Percentiles rank a stretch among this genome's conserved stretches.
These are phyloP conservation scores for Auriscalpium vulgare DNA, from an alignment of 768 basidiomycete species.

Conservation along the genomic window DNA sequence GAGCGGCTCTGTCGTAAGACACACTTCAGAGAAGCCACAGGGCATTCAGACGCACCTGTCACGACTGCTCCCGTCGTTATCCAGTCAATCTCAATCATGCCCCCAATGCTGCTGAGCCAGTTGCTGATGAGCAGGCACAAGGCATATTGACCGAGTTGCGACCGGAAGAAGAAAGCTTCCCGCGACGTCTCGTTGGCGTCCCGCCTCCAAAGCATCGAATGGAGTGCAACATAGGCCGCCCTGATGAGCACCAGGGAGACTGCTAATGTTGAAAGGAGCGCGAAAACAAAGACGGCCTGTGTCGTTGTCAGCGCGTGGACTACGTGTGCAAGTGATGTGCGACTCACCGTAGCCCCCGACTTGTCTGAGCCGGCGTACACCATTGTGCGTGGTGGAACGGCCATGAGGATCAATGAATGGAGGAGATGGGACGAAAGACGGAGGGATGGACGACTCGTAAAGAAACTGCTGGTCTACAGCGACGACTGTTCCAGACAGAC, in stretches of 20 bases:
- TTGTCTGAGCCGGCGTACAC: neutral
- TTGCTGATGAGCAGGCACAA: slow-evolving; percentile 55
- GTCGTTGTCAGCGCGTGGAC: neutral
- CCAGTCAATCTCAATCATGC: slow-evolving; percentile 49
- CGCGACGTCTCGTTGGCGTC: slow-evolving; percentile 14
- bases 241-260: slow-evolving; percentile 11
- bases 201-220: slow-evolving; percentile 25
- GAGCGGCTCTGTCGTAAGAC: neutral
- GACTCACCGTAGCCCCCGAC: slow-evolving; percentile 3
- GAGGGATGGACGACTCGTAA: slow-evolving; percentile 6
- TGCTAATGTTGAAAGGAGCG: slow-evolving; percentile 8
- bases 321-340: neutral
- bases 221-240: slow-evolving; percentile 10
- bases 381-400: neutral
- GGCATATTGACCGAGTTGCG: slow-evolving; percentile 65
- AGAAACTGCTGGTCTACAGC: slow-evolving; percentile 8
- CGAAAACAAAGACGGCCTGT: slow-evolving; percentile 3
- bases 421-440: slow-evolving; percentile 15
- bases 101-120: slow-evolving; percentile 42
- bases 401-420: slow-evolving; percentile 20
- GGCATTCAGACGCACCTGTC: slow-evolving; percentile 31
- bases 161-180: slow-evolving; percentile 60
- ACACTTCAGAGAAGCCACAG: slow-evolving; percentile 28
- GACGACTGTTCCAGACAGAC: slow-evolving; percentile 20
- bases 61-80: slow-evolving; percentile 33